Percentiles rank a stretch among this genome's conserved stretches.
phyloP scores from a whole-genome alignment of 177 flowering plant species.

The Telopea speciosissima region DNA sequence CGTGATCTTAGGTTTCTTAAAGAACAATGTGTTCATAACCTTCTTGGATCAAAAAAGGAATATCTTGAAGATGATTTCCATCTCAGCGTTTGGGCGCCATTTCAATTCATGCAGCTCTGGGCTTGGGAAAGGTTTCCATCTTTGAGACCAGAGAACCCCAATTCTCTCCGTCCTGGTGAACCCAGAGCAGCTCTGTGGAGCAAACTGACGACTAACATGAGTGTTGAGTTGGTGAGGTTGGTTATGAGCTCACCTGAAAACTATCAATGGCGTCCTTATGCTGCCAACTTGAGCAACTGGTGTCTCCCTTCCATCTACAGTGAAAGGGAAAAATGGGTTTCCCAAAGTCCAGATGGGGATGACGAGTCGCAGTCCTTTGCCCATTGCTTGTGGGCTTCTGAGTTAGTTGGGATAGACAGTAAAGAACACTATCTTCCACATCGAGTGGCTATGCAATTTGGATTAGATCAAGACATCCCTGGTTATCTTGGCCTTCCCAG shows the following conservation, averaged over 20 bases:
- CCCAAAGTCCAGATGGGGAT: not conserved
- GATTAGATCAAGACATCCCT: conserved; percentile 47
- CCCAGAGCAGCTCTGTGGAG: conserved; percentile 34
- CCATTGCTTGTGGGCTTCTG: conserved; percentile 23
- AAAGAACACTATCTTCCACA: conserved; percentile 35
- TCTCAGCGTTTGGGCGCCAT: conserved; percentile 12
- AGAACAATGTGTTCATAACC: not conserved
- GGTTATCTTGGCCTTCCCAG: conserved; percentile 20
- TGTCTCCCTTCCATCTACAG: conserved; percentile 11
- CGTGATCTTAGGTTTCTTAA: conserved; percentile 19
- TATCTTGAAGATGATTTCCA: too few relatives aligned
- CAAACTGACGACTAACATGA: not conserved
- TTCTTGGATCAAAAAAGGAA: not conserved
- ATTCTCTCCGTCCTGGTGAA: conserved; percentile 7
- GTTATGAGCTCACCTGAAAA: conserved; percentile 15
- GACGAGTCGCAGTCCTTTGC: conserved; percentile 22
- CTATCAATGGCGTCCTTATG: conserved; percentile 41
- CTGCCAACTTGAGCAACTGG: conserved; percentile 10
- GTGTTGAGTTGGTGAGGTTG: conserved; percentile 4
- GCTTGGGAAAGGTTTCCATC: conserved; percentile 10
- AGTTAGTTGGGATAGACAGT: conserved; percentile 36
- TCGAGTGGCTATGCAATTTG: conserved; percentile 48
- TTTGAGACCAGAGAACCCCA: not conserved
- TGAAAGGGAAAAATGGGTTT: conserved; percentile 18
- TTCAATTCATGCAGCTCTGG: conserved; percentile 14